Evolutionary conservation across 2,329 filamentous ascomycete genomes (phyloP), one percentile per base, ranked within the genome.

Genomic region (Metarhizium anisopliae): DNA sequence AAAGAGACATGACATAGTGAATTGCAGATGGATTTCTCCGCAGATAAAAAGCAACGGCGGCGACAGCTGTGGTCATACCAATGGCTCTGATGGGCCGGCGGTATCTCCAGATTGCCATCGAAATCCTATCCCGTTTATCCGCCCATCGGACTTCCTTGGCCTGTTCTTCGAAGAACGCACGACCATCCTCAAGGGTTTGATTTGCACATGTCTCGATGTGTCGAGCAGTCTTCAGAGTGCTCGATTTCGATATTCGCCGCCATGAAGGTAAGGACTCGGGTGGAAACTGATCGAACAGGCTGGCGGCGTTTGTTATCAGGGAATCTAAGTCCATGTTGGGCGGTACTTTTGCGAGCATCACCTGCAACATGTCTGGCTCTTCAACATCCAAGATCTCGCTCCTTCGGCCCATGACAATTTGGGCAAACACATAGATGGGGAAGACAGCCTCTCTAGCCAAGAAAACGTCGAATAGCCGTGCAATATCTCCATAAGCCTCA

Each of bases 361-460:
- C 89, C 68, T 96, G 91, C 29, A 99, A 80, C 82, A 99, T 95
- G 65, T 97, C 93, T 6, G 90, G 87, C 68, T 96, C 91, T 61
- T 95, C 88, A n/a, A 90, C 88, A 52, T 89, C 87, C 60, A 97
- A 81, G n/a, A 99, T 80, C 70, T 96, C 91, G 38, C 84, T 81
- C 56, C 88, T 86, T 42, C 93, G 86, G 50, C 85, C 83, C 38
- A 95, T 77, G 47, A 96, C 85, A 59, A 96, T 92, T 67, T 90
- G 87, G 1, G 91, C 90, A 71, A 96, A 97, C 55, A 97, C 79
- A 70, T 99, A 99, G 53, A 97, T 81, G 18, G 86, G 86, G 65
- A 96, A 90, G 43, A 89, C 87, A n/a, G 92, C 90, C 69, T 95
- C 90, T 51, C 83, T 83, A 3, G 93, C 90, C 5, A 99, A 78